Conservation (phyloP, 2,329 filamentous ascomycete genomes). For the Aspergillus caelatus region DNA sequence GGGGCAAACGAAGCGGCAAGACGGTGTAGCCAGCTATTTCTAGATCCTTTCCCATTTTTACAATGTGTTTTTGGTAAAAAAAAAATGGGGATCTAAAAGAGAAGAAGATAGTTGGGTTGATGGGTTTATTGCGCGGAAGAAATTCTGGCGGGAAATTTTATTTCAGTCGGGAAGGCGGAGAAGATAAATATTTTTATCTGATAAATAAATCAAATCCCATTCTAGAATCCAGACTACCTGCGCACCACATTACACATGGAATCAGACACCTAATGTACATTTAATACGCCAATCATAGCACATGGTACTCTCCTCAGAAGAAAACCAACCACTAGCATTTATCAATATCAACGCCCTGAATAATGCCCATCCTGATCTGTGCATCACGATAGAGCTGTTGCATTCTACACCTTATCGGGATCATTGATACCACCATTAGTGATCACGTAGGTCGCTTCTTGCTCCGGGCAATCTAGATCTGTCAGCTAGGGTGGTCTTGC, state of each 20-base stretch:
- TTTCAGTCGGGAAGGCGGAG: slow-evolving; percentile 20
- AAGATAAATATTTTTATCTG: slow-evolving; percentile 4
- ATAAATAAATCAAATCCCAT: not conserved
- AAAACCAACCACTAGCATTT: not conserved
- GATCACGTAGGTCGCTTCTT: slow-evolving; percentile 71
- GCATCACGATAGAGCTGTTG: not conserved
- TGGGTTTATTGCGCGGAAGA: not conserved
- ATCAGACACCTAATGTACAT: not conserved
- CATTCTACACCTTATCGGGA: slow-evolving; percentile 59
- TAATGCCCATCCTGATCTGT: not conserved
- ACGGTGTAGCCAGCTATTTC: slow-evolving; percentile 66
- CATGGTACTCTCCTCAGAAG: not conserved
- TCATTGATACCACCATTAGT: slow-evolving; percentile 70
- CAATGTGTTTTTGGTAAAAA: not conserved
- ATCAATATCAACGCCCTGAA: not conserved
- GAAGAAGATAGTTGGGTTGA: not conserved
- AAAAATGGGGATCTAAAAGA: not conserved
- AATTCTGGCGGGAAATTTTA: slow-evolving; percentile 23
- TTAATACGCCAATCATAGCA: not conserved
- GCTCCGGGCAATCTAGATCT: slow-evolving; percentile 65
- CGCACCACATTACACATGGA: not conserved
- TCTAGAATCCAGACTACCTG: not conserved
- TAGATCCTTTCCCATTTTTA: slow-evolving; percentile 41
- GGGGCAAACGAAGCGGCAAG: slow-evolving; percentile 66
- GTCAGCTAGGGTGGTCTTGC: slow-evolving; percentile 9